Percentiles rank a stretch among this genome's conserved stretches.
Conservation (phyloP, 163 green algal genomes). For the Chloromonas sp. region DNA sequence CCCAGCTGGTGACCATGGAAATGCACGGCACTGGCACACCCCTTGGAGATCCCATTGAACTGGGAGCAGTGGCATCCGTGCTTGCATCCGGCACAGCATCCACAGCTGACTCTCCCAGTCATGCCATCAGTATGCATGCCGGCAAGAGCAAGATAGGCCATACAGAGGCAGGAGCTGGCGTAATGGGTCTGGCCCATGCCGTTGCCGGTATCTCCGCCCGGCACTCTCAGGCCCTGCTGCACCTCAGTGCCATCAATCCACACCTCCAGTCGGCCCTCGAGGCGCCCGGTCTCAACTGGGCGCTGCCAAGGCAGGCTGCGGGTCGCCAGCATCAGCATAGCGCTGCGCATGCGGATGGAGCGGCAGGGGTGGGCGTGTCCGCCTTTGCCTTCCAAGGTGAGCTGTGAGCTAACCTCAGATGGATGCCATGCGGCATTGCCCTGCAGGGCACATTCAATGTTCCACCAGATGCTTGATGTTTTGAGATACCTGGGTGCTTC, state of each 20-base stretch:
- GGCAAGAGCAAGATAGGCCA: constrained; percentile 71
- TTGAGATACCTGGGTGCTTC: no score
- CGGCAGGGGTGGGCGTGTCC: background rate
- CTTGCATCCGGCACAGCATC: constrained; percentile 1
- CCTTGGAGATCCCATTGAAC: constrained; percentile 75
- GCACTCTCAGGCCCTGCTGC: constrained; percentile 26
- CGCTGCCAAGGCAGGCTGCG: constrained; percentile 16
- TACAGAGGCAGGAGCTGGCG: constrained; percentile 70
- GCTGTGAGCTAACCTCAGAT: background rate
- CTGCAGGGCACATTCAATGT: no score
- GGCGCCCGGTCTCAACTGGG: constrained; percentile 2
- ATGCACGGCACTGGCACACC: constrained; percentile 67
- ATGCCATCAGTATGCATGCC: constrained; percentile 5
- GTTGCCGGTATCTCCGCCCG: constrained; percentile 6
- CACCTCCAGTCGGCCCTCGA: constrained; percentile 36
- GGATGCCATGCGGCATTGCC: background rate
- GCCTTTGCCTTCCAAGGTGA: constrained; percentile 1
- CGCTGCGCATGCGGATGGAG: no score
- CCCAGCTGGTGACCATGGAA: constrained; percentile 50
- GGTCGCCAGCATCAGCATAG: background rate
- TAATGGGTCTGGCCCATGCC: constrained; percentile 55
- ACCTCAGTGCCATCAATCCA: constrained; percentile 58
- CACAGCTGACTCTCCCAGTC: background rate
- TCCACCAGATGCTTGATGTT: no score
- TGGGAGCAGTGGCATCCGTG: constrained; percentile 47